Evolutionary conservation across 2,329 filamentous ascomycete genomes (phyloP), one percentile per base, ranked within the genome.

Genomic region (Neurospora sp.): DNA sequence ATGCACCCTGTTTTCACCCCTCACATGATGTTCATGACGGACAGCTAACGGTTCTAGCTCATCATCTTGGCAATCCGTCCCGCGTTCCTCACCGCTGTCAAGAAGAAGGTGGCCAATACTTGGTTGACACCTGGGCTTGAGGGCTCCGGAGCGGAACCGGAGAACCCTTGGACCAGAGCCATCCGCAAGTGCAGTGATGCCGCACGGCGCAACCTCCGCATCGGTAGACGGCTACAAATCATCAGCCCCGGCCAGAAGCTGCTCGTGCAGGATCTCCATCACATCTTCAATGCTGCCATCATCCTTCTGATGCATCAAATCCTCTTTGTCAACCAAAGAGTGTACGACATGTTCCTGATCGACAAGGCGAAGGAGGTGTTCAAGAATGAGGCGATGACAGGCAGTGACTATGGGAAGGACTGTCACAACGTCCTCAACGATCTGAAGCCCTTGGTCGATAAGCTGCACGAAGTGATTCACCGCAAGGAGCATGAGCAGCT

Each of bases 241-340:
- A 74, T 81, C 5, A 80, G 80, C 65, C 75, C 77, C 8, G 77
- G 67, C 19, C 77, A 78, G 15, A 83, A 81, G 72, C 78, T 84
- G 2, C 78, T 83, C 8, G 80, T 84, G 52, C 78, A 80, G 0
- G 81, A 81, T 10, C 77, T 85, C 67, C 83, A 85, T 75, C 80
- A 82, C 72, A 79, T 85, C 46, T 85, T 86, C 77, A 85, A 84
- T 74, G 83, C 84, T 2, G 82, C 83, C 69, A 78, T 84, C 43
- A 79, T 84, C 19, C 78, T 86, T 39, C 79, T 84, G 69, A 78
- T 86, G 68, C 80, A 82, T 70, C 79, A 82, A 70, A 78, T 85
- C 33, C 77, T 83, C 2, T 79, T 79, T 52, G 75, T 78, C 28
- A 77, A 79, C 38, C 72, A 77, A 11, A 72, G 74, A 66, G 76